Conservation (phyloP, 371 early-diverging fungal genomes). For the Mortierella sp. region DNA sequence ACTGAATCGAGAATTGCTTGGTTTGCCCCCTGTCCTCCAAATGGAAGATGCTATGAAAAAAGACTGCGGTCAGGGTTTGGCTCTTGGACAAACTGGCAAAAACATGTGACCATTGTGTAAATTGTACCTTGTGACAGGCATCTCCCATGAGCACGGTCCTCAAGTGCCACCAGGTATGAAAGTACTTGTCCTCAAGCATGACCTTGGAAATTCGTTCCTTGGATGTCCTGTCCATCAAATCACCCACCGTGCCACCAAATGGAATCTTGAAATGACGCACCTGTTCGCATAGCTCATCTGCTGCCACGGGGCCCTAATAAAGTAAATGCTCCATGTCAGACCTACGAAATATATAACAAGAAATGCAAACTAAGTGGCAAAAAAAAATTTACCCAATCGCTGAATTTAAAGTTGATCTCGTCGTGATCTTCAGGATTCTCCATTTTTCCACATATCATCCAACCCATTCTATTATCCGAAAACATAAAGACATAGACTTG, state of each 20-base stretch:
- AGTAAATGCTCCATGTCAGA: neutral
- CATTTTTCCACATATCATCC: conserved; percentile 32
- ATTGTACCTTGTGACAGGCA: conserved; percentile 35
- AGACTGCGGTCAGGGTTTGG: neutral
- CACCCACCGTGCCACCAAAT: conserved; percentile 29
- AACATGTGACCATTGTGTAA: no score
- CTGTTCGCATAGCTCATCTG: conserved; percentile 25
- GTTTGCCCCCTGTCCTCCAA: conserved; percentile 28
- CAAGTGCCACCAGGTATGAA: conserved; percentile 29
- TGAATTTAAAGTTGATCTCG: conserved; percentile 23
- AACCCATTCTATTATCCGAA: conserved; percentile 27
- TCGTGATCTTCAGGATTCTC: conserved; percentile 30
- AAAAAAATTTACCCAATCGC: conserved; percentile 32
- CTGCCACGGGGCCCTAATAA: conserved; percentile 19
- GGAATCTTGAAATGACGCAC: conserved; percentile 30
- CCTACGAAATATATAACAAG: neutral
- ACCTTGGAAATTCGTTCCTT: conserved; percentile 25
- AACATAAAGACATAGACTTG: conserved; percentile 27
- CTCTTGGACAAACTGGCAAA: neutral
- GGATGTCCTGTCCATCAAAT: conserved; percentile 22
- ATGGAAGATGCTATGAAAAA: conserved; percentile 18
- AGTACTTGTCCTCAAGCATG: conserved; percentile 32
- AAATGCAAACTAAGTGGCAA: neutral
- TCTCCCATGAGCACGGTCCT: conserved; percentile 34
- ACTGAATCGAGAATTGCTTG: conserved; percentile 40